These are phyloP conservation scores for Talinum fruticosum DNA, from an alignment of 148 eudicot species.

Conservation along the genomic window DNA sequence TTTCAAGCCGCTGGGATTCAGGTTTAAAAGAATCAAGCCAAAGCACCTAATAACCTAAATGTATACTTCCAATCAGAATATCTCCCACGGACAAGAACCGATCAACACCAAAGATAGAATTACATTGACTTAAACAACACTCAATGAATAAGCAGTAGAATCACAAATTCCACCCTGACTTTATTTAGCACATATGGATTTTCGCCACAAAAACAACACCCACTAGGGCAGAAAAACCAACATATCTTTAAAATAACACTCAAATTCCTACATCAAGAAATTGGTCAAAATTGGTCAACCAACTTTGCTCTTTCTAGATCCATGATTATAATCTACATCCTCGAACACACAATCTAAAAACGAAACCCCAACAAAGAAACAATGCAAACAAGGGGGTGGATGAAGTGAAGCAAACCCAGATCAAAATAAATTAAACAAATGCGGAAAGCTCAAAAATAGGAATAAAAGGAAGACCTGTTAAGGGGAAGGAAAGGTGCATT, in stretches of 20 bases:
- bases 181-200: neutral
- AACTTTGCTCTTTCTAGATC: neutral
- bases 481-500: conserved; percentile 19
- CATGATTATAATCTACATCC: neutral
- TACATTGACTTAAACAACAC: neutral
- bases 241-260: neutral
- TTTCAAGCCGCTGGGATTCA: neutral
- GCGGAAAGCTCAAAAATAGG: neutral
- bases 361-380: neutral
- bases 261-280: conserved; percentile 9
- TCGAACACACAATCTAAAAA: neutral
- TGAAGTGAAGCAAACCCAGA: neutral
- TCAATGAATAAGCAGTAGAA: neutral
- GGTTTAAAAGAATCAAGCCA: neutral
- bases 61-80: neutral
- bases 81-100: neutral
- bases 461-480: conserved; percentile 20
- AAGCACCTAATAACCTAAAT: neutral
- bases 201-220: neutral
- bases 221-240: neutral
- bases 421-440: neutral
- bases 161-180: neutral
- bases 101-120: neutral
- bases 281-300: conserved; percentile 15
- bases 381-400: neutral